phyloP scores from a whole-genome alignment of 1,284 basidiomycete genomes.

The Cutaneotrichosporon curvatum region DNA sequence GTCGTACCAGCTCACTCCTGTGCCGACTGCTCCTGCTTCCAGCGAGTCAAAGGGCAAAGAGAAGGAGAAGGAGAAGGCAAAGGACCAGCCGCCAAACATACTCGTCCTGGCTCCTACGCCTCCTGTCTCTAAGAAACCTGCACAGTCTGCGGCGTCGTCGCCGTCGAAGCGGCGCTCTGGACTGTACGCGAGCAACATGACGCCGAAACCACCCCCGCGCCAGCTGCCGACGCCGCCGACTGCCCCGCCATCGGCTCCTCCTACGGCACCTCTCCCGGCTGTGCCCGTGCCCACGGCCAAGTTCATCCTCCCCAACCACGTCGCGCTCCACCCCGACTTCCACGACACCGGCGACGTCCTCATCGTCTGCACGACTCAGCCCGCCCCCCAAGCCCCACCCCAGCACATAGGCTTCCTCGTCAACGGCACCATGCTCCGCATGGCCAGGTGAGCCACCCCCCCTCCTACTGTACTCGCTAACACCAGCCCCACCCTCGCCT shows the following conservation, averaged over 20 bases:
- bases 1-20: no score
- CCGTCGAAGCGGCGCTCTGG: no score
- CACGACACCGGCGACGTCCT: conserved; percentile 11
- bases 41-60: no score
- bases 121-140: no score
- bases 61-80: no score
- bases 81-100: no score
- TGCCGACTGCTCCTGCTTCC: no score
- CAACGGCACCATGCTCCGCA: conserved; percentile 11
- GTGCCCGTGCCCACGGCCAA: background rate
- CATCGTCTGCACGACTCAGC: conserved; percentile 9
- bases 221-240: background rate
- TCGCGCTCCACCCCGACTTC: conserved; percentile 14
- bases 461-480: background rate
- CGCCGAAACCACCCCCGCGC: background rate
- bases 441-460: conserved; percentile 11
- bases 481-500: conserved; percentile 8
- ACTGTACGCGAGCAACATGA: no score
- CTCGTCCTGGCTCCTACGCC: no score
- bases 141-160: no score
- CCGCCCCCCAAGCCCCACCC: no score
- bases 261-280: background rate
- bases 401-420: conserved; percentile 16
- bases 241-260: background rate
- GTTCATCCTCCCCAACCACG: background rate